phyloP scores from a whole-genome alignment of 2,329 filamentous ascomycete species.

The Ophiocordyceps australis region DNA sequence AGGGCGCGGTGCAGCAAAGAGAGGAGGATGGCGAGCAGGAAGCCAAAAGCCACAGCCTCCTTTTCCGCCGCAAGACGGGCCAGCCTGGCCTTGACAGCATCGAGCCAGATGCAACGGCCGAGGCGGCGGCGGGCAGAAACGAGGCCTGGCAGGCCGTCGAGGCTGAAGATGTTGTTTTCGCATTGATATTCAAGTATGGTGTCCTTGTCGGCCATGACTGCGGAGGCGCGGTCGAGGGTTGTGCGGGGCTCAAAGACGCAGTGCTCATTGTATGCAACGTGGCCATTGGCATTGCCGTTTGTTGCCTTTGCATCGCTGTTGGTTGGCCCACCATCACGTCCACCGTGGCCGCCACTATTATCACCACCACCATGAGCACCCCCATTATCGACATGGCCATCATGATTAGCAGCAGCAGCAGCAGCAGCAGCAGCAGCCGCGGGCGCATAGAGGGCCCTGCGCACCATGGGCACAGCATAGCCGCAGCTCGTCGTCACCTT shows the following conservation, averaged over 20 bases:
- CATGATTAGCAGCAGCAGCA: too few species aligned
- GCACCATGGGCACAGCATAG: slow-evolving; percentile 40
- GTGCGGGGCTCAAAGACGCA: slow-evolving; percentile 32
- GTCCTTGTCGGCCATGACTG: slow-evolving; percentile 26
- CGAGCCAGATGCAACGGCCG: slow-evolving; percentile 26
- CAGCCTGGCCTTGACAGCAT: slow-evolving; percentile 14
- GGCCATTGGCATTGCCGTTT: too few species aligned
- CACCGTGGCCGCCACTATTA: too few species aligned
- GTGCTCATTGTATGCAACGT: too few species aligned
- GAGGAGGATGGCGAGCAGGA: slow-evolving; percentile 11
- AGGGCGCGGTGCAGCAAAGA: slow-evolving; percentile 7
- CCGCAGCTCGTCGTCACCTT: slow-evolving; percentile 52
- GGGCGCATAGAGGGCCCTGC: slow-evolving; percentile 16
- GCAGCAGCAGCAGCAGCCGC: slow-evolving; percentile 3
- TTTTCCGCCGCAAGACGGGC: slow-evolving; percentile 11
- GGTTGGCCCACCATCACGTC: too few species aligned
- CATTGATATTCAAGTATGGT: slow-evolving; percentile 35
- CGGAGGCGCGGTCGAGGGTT: slow-evolving; percentile 33
- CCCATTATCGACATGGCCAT: too few species aligned
- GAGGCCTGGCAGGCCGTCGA: slow-evolving; percentile 42
- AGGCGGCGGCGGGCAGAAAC: slow-evolving; percentile 28
- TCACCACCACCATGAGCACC: too few species aligned
- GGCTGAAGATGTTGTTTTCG: slow-evolving; percentile 31
- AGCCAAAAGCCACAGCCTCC: slow-evolving; percentile 13
- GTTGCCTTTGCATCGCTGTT: too few species aligned